phyloP scores from a whole-genome alignment of 768 basidiomycete species.

The Xerocomellus amylosporus region DNA sequence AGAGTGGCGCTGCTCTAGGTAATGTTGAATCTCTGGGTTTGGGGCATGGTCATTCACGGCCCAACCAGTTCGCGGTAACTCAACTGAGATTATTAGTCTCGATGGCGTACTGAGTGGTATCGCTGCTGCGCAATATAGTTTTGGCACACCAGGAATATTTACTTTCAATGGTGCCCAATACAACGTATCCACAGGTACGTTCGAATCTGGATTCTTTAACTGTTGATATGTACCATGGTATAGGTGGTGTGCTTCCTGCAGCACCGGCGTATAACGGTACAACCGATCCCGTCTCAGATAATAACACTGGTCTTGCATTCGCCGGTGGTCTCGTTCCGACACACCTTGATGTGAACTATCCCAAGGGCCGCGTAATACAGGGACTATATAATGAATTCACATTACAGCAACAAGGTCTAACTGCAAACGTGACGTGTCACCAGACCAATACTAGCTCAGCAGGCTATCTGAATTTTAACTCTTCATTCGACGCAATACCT shows the following conservation, averaged over 20 bases:
- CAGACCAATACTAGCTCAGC: not conserved
- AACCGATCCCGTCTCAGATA: not conserved
- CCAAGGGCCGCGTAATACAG: not conserved
- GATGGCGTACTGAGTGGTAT: slow-evolving; percentile 17
- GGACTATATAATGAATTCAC: not conserved
- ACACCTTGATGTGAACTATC: not conserved
- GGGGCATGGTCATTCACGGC: not conserved
- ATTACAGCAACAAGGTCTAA: slow-evolving; percentile 18
- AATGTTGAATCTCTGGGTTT: not conserved
- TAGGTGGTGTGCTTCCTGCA: slow-evolving; percentile 12
- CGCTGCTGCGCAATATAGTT: slow-evolving; percentile 9
- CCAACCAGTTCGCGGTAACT: slow-evolving; percentile 10
- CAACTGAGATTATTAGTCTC: slow-evolving; percentile 8
- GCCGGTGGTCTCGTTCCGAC: slow-evolving; percentile 2
- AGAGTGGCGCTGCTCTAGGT: slow-evolving; percentile 3
- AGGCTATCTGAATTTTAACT: not conserved
- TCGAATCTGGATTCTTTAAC: too few relatives aligned
- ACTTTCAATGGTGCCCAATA: slow-evolving; percentile 19
- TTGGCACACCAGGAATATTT: slow-evolving; percentile 5
- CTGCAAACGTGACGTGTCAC: slow-evolving; percentile 8
- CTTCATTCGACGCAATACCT: not conserved
- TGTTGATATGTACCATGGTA: not conserved
- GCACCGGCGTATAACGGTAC: not conserved
- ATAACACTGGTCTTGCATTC: not conserved
- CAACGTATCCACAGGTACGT: slow-evolving; percentile 15